Percentiles rank a stretch among this genome's conserved stretches.
phyloP scores from a whole-genome alignment of 768 basidiomycete genomes.

The Phanerodontia chrysosporium region DNA sequence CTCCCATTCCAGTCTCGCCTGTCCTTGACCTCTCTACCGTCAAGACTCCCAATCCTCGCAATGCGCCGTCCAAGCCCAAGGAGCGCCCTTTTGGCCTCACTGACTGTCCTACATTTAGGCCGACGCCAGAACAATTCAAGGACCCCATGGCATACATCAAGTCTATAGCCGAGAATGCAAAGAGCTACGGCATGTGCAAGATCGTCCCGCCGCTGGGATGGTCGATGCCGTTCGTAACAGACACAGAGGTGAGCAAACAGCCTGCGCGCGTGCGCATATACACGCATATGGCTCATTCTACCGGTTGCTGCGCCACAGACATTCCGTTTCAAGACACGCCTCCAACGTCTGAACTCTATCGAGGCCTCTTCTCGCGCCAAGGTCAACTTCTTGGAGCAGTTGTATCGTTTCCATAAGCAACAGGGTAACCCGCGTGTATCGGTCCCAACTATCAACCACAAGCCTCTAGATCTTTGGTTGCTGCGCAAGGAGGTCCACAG shows the following conservation, averaged over 20 bases:
- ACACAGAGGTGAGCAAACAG: constrained; percentile 71
- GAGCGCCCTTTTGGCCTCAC: constrained; percentile 79
- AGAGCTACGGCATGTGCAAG: constrained; percentile 89
- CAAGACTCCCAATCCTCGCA: constrained; percentile 58
- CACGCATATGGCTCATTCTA: not conserved
- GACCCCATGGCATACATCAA: constrained; percentile 94
- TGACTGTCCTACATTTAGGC: constrained; percentile 88
- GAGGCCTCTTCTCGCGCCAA: constrained; percentile 96
- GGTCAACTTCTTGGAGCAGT: constrained; percentile 94
- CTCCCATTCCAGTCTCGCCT: constrained; percentile 60
- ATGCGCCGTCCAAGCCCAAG: constrained; percentile 34
- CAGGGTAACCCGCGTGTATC: constrained; percentile 87
- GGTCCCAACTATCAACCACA: constrained; percentile 93
- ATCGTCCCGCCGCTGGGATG: constrained; percentile 89
- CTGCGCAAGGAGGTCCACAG: constrained; percentile 89
- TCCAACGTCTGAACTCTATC: constrained; percentile 93
- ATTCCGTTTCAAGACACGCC: constrained; percentile 93
- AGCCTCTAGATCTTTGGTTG: constrained; percentile 90
- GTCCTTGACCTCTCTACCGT: constrained; percentile 66
- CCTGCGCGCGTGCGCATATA: constrained; percentile 15
- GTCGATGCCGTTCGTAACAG: constrained; percentile 94
- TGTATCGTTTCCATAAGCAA: constrained; percentile 95
- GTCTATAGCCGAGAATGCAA: constrained; percentile 68
- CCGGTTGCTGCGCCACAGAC: constrained; percentile 39
- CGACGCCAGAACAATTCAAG: constrained; percentile 85